phyloP scores from a whole-genome alignment of 495 filamentous ascomycete genomes.

The Durotheca rogersii region DNA sequence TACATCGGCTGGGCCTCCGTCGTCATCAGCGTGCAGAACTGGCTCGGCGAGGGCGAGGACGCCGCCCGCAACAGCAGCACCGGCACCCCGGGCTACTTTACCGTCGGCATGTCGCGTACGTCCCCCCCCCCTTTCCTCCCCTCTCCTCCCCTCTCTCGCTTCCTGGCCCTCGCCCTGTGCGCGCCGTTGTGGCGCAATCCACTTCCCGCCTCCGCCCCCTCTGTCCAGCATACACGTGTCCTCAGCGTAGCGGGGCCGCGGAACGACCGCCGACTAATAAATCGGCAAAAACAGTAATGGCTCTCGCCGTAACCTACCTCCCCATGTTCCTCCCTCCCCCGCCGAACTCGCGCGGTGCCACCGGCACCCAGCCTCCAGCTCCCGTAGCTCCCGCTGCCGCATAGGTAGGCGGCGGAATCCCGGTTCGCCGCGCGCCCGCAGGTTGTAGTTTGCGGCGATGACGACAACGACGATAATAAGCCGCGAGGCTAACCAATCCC shows the following conservation, averaged over 20 bases:
- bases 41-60: constrained; percentile 82
- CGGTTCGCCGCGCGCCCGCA: no score
- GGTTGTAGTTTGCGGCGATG: not conserved
- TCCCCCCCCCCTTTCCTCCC: constrained; percentile 14
- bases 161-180: not conserved
- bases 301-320: constrained; percentile 77
- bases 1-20: constrained; percentile 88
- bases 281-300: constrained; percentile 60
- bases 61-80: constrained; percentile 60
- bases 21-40: constrained; percentile 78
- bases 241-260: no score
- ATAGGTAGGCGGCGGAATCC: no score
- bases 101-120: constrained; percentile 82
- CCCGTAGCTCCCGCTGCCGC: constrained; percentile 27
- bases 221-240: no score
- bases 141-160: constrained; percentile 13
- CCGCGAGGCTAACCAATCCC: no score
- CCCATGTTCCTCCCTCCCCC: constrained; percentile 76
- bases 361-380: constrained; percentile 45
- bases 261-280: no score
- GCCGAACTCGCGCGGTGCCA: constrained; percentile 30
- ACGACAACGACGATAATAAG: no score
- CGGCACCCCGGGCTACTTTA: constrained; percentile 78
- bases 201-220: no score
- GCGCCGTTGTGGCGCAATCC: not conserved